Conservation (phyloP, 2,329 filamentous ascomycete genomes). For the Penicillium sp. region DNA sequence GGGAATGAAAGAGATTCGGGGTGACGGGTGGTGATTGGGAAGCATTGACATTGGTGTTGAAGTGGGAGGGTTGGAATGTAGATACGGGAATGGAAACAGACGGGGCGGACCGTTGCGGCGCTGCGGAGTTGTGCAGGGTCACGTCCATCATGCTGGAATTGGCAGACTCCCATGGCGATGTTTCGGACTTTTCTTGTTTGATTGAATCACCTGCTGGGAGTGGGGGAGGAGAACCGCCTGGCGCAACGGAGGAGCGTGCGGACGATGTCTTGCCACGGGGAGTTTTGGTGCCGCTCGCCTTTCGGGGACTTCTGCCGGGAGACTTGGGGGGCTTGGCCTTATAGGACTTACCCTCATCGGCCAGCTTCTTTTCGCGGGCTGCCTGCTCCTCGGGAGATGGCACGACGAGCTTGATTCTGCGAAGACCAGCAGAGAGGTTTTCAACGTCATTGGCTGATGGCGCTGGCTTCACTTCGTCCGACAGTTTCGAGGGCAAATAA, state of each 20-base stretch:
- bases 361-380: conserved; percentile 50
- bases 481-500: conserved; percentile 28
- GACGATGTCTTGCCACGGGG: conserved; percentile 12
- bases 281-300: conserved; percentile 26
- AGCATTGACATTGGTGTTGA: conserved; percentile 5
- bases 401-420: conserved; percentile 60
- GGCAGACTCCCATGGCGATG: neutral
- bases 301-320: conserved; percentile 31
- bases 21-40: conserved; percentile 31
- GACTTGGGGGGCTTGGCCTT: conserved; percentile 23
- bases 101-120: conserved; percentile 4
- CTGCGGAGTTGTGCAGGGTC: conserved; percentile 6
- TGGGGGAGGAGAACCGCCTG: conserved; percentile 11
- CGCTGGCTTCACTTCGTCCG: conserved; percentile 12
- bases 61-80: conserved; percentile 4
- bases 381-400: conserved; percentile 61
- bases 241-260: conserved; percentile 10
- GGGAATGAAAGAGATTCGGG: conserved; percentile 10
- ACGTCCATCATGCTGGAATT: conserved; percentile 3
- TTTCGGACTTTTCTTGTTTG: conserved; percentile 3
- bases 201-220: neutral
- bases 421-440: conserved; percentile 54
- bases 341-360: conserved; percentile 43
- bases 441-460: conserved; percentile 47
- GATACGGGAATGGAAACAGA: conserved; percentile 1